Evolutionary conservation across 306 rosid genomes (phyloP).

Genomic region (Biancaea sappan): DNA sequence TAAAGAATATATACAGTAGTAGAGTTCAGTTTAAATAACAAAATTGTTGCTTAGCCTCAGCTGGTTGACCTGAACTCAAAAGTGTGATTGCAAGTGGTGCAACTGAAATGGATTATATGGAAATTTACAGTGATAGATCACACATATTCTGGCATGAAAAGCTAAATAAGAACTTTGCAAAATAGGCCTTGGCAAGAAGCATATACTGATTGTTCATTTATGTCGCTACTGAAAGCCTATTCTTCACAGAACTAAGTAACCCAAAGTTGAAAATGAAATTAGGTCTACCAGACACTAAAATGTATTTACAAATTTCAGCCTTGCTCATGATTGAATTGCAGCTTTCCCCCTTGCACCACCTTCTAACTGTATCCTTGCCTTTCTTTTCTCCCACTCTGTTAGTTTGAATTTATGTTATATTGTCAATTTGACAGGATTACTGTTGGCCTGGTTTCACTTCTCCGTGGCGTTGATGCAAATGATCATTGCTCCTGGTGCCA

Average conservation of each 20-base stretch:
- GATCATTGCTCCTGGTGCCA: slow-evolving; percentile 99
- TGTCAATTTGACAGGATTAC: slow-evolving; percentile 59
- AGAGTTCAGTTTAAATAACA: neutral
- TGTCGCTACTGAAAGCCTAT: neutral
- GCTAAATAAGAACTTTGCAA: neutral
- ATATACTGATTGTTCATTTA: neutral
- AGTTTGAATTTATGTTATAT: slow-evolving; percentile 1
- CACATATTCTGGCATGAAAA: neutral
- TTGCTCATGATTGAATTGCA: slow-evolving; percentile 10
- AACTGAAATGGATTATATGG: neutral
- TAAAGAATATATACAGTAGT: neutral
- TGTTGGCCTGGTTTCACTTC: slow-evolving; percentile 71
- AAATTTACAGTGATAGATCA: slow-evolving; percentile 9
- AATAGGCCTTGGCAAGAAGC: neutral
- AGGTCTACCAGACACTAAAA: too few species aligned
- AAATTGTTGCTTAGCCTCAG: neutral
- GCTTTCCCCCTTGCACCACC: neutral
- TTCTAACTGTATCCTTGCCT: slow-evolving; percentile 8
- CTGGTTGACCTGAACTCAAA: neutral
- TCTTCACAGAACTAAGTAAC: neutral
- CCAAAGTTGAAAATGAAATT: too few species aligned
- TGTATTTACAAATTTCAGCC: slow-evolving; percentile 5
- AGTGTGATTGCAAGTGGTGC: slow-evolving; percentile 15
- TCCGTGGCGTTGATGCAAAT: slow-evolving; percentile 79
- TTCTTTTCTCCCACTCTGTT: neutral